Conservation (phyloP, 2,329 filamentous ascomycete genomes). For the Ceratocystis harringtonii region DNA sequence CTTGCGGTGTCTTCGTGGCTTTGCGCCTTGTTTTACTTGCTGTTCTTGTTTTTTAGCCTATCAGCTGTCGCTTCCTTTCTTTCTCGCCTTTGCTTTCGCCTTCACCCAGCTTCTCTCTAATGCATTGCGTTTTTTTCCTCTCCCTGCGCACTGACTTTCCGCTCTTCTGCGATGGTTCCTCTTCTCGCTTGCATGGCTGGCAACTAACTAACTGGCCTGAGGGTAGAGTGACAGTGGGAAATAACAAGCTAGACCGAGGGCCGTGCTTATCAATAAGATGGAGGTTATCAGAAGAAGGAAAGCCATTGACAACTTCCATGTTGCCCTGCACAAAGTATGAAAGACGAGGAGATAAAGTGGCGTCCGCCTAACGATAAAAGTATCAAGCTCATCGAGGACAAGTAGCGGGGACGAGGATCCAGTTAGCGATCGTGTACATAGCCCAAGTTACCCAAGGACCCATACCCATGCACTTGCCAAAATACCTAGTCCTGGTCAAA, state of each 20-base stretch:
- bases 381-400: background rate
- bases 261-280: no score
- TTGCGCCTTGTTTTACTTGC: background rate
- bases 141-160: no score
- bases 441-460: background rate
- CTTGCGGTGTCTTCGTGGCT: background rate
- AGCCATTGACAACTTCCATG: background rate
- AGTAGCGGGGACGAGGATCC: background rate
- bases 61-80: background rate
- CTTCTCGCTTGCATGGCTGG: no score
- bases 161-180: no score
- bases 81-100: background rate
- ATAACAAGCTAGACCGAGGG: no score
- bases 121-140: no score
- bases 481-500: background rate
- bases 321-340: background rate
- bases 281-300: no score
- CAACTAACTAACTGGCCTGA: no score
- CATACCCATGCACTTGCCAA: background rate
- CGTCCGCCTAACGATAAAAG: background rate
- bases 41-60: background rate
- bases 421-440: background rate
- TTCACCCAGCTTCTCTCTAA: background rate
- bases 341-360: background rate
- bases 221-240: no score